Evolutionary conservation across 495 filamentous ascomycete species (phyloP).

Genomic region (Amphirosellinia nigrospora): DNA sequence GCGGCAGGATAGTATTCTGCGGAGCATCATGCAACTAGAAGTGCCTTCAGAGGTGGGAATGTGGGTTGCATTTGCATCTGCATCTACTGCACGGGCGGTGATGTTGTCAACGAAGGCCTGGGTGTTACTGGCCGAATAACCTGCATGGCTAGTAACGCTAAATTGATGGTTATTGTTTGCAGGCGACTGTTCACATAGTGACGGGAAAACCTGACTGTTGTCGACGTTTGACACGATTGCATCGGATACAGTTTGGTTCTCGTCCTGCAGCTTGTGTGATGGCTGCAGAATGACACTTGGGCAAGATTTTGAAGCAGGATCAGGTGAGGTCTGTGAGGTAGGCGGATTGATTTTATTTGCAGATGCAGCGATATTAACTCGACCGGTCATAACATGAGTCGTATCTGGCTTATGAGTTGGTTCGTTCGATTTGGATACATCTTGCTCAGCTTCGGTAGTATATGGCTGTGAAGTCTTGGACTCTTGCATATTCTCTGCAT

Average conservation of each 20-base stretch:
- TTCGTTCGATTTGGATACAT: slow-evolving; percentile 50
- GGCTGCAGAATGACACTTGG: slow-evolving; percentile 30
- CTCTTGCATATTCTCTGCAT: slow-evolving; percentile 32
- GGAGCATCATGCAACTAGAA: slow-evolving; percentile 49
- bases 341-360: slow-evolving; percentile 32
- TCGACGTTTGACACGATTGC: slow-evolving; percentile 22
- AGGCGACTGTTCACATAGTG: slow-evolving; percentile 33
- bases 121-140: slow-evolving; percentile 52
- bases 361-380: slow-evolving; percentile 35
- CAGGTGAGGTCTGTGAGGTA: slow-evolving; percentile 22
- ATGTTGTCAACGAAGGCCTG: slow-evolving; percentile 59
- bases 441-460: slow-evolving; percentile 44
- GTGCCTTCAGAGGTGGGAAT: slow-evolving; percentile 16
- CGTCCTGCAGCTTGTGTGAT: slow-evolving; percentile 27
- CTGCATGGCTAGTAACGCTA: slow-evolving; percentile 33
- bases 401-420: slow-evolving; percentile 47
- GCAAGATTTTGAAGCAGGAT: slow-evolving; percentile 1
- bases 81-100: slow-evolving; percentile 48
- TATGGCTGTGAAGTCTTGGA: slow-evolving; percentile 31
- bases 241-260: slow-evolving; percentile 17
- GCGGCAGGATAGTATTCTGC: slow-evolving; percentile 62
- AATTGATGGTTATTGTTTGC: slow-evolving; percentile 33
- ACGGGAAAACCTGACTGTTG: slow-evolving; percentile 21
- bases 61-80: slow-evolving; percentile 28
- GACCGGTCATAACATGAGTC: slow-evolving; percentile 39